Percentiles rank a stretch among this genome's conserved stretches.
Evolutionary conservation across 2,329 filamentous ascomycete species (phyloP).

Genomic region (Sclerotiophoma versabilis): DNA sequence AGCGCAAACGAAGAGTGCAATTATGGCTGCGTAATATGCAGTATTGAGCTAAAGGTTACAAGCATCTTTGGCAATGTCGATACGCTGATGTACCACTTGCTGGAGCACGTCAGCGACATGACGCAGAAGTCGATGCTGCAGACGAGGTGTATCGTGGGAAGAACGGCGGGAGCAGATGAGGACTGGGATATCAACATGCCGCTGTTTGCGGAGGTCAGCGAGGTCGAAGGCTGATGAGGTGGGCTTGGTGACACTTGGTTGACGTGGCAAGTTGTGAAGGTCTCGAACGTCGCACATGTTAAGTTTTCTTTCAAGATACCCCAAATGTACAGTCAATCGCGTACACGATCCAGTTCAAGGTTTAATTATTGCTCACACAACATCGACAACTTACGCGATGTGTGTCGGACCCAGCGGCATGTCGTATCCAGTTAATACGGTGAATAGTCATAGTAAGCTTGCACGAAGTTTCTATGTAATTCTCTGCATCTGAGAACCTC

Average conservation of each 20-base stretch:
- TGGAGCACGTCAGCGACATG: slow-evolving; percentile 44
- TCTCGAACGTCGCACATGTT: background rate
- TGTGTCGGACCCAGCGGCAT: background rate
- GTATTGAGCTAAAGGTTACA: slow-evolving; percentile 39
- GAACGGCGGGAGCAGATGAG: slow-evolving; percentile 41
- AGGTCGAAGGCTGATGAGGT: slow-evolving; percentile 7
- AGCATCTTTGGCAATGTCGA: slow-evolving; percentile 49
- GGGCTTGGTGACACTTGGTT: background rate
- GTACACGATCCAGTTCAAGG: background rate
- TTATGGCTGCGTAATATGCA: slow-evolving; percentile 49
- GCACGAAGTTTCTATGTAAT: background rate
- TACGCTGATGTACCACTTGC: slow-evolving; percentile 50
- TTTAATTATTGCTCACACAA: background rate
- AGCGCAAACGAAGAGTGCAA: slow-evolving; percentile 27
- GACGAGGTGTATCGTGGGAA: slow-evolving; percentile 47
- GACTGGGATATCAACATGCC: slow-evolving; percentile 50
- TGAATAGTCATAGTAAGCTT: slow-evolving; percentile 2
- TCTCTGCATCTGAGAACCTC: background rate
- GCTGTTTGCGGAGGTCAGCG: slow-evolving; percentile 24
- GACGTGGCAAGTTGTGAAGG: too few species aligned
- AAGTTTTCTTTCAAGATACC: background rate
- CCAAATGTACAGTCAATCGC: background rate
- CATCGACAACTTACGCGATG: background rate
- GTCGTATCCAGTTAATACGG: background rate
- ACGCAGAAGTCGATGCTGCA: slow-evolving; percentile 37